Base-by-base conservation (phyloP, 257 asterid species). In the Ehretia macrophylla region DNA sequence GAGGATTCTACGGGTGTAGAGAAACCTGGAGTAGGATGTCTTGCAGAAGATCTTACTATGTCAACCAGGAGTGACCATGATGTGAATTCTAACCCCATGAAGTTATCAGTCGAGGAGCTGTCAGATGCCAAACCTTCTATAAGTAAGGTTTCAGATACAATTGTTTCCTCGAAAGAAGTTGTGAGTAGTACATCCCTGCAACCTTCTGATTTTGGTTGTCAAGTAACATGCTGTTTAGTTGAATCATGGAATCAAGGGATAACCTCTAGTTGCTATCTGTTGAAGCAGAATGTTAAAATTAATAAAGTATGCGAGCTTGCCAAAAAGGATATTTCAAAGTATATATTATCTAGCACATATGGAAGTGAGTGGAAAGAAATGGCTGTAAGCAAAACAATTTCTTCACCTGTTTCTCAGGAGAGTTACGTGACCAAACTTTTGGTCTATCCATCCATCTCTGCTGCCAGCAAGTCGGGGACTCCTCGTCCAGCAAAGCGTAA, bases 391-490 rank as follows among this genome's bases (percentile, higher is more conserved):
- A 70, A 56, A 71, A 61, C 72, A 60, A 82, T 83, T 69, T 69
- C 86, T 49, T 89, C 94, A 40, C 97, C 96, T 63, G 76, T 83
- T 78, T 89, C 97, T 62, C 97, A 89, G 78, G 97, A 83, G 78
- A 93, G 95, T 79, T 70, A 76, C 50, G 86, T 84, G 37, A 75
- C 78, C 81, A 84, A 85, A 77, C 83, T 75, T 67, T 76, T 82
- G 73, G 82, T 71, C 48, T 68, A 72, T 76, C 78, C 77, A 35
- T 63, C 81, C 17, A 65, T 48, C 52, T 62, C 74, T 65, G 75
- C 66, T 66, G 75, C 69, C 42, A 72, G 72, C 58, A 67, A 68
- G 60, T 64, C 70, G 40, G 77, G 57, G 47, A 68, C 70, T 55
- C 76, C 68, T 65, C 81, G 70, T 51, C 71, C 76, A 35, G 54